Conservation (phyloP, 2,329 filamentous ascomycete species). For the Arthroderma uncinatum region DNA sequence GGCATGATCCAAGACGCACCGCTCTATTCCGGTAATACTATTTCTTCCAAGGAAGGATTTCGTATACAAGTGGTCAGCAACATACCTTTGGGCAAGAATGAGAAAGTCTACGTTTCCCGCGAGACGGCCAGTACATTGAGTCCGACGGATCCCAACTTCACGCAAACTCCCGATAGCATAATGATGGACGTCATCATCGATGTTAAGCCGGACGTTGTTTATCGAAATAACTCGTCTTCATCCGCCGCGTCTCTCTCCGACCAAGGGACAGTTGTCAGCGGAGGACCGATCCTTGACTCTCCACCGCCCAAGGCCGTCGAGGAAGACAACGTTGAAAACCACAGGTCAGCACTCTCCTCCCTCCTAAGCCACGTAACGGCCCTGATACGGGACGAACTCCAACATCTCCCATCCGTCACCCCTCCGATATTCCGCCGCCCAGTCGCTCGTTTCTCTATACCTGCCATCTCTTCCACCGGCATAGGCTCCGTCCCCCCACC, state of each 20-base stretch:
- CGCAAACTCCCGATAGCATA: slow-evolving; percentile 59
- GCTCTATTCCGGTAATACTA: slow-evolving; percentile 17
- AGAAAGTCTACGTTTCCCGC: slow-evolving; percentile 71
- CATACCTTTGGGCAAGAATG: slow-evolving; percentile 71
- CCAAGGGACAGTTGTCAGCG: slow-evolving; percentile 16
- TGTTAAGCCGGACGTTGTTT: slow-evolving; percentile 16
- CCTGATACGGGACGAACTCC: slow-evolving; percentile 36
- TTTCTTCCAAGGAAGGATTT: slow-evolving; percentile 26
- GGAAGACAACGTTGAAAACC: slow-evolving; percentile 18
- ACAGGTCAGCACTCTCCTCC: slow-evolving; percentile 36
- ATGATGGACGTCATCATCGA: slow-evolving; percentile 65
- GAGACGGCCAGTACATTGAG: slow-evolving; percentile 58
- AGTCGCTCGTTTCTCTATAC: slow-evolving; percentile 32
- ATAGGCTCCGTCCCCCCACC: slow-evolving; percentile 56
- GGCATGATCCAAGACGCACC: slow-evolving; percentile 40
- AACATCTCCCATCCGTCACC: slow-evolving; percentile 21
- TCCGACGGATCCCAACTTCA: slow-evolving; percentile 69
- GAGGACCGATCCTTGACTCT: slow-evolving; percentile 19
- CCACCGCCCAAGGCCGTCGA: slow-evolving; percentile 17
- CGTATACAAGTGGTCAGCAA: slow-evolving; percentile 69
- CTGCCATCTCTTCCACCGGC: slow-evolving; percentile 42
- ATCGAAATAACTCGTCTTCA: slow-evolving; percentile 20
- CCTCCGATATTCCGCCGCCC: slow-evolving; percentile 23
- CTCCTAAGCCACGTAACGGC: slow-evolving; percentile 42
- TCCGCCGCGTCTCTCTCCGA: slow-evolving; percentile 17